A percentile compares a stretch with the other conserved stretches of the same genome.
phyloP scores from a whole-genome alignment of 495 filamentous ascomycete species.

The Astrothelium macrocarpum region DNA sequence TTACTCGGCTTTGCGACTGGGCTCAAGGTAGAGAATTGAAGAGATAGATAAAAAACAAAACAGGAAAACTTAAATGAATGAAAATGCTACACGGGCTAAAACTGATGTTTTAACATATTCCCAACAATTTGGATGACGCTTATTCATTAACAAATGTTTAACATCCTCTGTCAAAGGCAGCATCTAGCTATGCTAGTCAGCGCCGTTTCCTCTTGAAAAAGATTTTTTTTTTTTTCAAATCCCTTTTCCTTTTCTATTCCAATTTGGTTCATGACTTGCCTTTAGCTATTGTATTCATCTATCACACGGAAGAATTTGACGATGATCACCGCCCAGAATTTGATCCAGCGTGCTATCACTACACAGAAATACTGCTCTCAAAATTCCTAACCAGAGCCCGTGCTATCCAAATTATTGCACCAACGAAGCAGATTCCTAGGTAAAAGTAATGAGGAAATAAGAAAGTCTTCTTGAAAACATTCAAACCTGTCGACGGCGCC shows the following conservation, averaged over 20 bases:
- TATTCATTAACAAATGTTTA: neutral
- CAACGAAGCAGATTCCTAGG: neutral
- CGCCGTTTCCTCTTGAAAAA: neutral
- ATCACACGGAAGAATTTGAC: too few relatives aligned
- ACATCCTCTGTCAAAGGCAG: neutral
- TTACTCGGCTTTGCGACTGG: too few relatives aligned
- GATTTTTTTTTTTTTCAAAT: too few relatives aligned
- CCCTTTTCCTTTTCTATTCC: too few relatives aligned
- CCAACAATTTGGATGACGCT: neutral
- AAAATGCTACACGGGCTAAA: neutral
- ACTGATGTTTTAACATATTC: neutral
- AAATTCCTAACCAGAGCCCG: neutral
- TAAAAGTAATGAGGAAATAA: neutral
- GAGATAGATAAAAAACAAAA: neutral
- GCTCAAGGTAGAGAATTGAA: neutral
- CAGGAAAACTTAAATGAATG: neutral
- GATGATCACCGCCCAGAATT: neutral
- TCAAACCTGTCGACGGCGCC: neutral
- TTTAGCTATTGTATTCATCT: neutral
- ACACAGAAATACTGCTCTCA: neutral
- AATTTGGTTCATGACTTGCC: neutral
- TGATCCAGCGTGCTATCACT: neutral
- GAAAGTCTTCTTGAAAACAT: neutral
- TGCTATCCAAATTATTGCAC: neutral
- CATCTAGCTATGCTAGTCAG: neutral